Evolutionary conservation across 1,284 basidiomycete species (phyloP), one percentile per base, ranked within the genome.

Genomic region (Puccinia sorghi): DNA sequence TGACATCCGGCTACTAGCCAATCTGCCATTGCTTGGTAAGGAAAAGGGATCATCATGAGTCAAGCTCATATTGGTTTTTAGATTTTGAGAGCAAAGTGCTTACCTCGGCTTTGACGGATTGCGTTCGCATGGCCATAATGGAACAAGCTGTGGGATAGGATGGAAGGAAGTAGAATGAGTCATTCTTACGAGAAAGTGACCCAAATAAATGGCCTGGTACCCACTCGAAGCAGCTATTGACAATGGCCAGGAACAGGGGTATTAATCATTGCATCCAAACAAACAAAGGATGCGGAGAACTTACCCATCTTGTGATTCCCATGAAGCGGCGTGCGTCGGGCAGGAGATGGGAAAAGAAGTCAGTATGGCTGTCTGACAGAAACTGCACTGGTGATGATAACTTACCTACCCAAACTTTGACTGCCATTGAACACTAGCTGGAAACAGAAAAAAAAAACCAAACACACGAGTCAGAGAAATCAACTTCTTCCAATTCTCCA

Each of bases 71-170:
- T 27, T 13, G 12, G 17, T 32, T 22, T 41, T 64, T 64, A 6
- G 13, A 9, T 52, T 27, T 71, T 54, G 15, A 32, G 32, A 32
- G 32, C 32, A 32, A 32, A 32, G 32, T 32, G 48, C 37, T 71
- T 41, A 72, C 71, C 54, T 74, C 59, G 56, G 46, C 72, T 74
- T 64, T 74, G 72, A 9, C 72, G 72, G 50, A 74, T 52, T n/a
- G 72, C 72, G 64, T 74, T 74, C 3, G 72, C 72, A 74, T 74
- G 72, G 13, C 72, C 72, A 39, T 74, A 74, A 39, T 74, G 72
- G 25, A 74, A 74, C 59, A 74, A 52, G 48, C 72, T 74, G 59
- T 63, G 7, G 37, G 59, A 17, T 17, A 17, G 41, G 59, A 63
- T 32, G 32, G 32, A 32, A 32, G 4, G 7, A 1, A 17, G n/a